Evolutionary conservation across 2,329 filamentous ascomycete genomes (phyloP), one percentile per base, ranked within the genome.

Genomic region (Colletotrichum echinochloae): DNA sequence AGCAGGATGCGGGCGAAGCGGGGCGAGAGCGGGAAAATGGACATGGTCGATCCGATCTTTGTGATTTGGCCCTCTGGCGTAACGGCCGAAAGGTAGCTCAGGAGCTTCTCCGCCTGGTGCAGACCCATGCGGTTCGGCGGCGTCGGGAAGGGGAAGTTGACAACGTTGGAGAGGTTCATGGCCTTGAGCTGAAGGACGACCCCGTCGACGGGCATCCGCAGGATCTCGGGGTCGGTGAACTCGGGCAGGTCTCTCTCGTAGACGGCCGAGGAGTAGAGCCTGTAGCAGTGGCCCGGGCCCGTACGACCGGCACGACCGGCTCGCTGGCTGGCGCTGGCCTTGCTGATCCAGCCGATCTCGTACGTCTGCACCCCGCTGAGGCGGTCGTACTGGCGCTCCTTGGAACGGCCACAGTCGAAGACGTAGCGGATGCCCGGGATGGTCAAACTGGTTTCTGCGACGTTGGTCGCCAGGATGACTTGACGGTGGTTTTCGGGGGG

Each of bases 121-220:
- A 99, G 85, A 73, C 90, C 93, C 63, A 90, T 85, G 18, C 90
- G 87, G 75, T 94, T 91, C 1, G 96, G 96, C 0, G 94, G 91
- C 18, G 95, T 98, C 5, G 96, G 96, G 79, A 98, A 99, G 0
- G 97, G 96, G 79, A 99, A 99, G 80, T 96, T 97, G 78, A 94
- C 88, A 9, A 99, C 92, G 67, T 95, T 91, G 71, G 95, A 92
- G 39, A 98, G 88, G 65, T 94, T 93, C 93, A 99, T 97, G 60
- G 92, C 90, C 84, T 98, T 99, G 75, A 99, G 89, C 79, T 98
- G 95, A 46, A 99, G 84, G 1, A 98, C 95, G 3, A 98, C 89
- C 23, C 92, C 94, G 80, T 99, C 96, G 35, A 98, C 94, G 0
- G 96, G 95, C 81, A 96, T 97, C 30, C 95, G 89, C 57, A 97